A percentile compares a stretch with the other conserved stretches of the same genome.
phyloP scores from a whole-genome alignment of 2,329 filamentous ascomycete genomes.

The Paecilomyces formosus region DNA sequence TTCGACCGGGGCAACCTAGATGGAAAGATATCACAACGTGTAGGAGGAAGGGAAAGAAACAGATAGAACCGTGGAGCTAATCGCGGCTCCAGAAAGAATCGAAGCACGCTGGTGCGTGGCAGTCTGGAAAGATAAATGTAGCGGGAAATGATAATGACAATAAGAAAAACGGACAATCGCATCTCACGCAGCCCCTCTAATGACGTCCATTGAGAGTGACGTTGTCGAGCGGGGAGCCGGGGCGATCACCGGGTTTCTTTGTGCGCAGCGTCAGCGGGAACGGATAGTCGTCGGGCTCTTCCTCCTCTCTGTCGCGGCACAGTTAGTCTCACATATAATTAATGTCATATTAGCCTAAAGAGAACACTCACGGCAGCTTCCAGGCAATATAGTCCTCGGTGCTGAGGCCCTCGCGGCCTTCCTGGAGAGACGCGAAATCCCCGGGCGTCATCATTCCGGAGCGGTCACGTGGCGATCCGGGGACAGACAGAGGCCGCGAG shows the following conservation, averaged over 20 bases:
- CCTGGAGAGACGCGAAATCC: conserved; percentile 93
- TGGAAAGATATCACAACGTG: background rate
- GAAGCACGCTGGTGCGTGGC: background rate
- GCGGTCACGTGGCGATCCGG: conserved; percentile 82
- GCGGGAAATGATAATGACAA: background rate
- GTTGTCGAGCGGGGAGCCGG: conserved; percentile 29
- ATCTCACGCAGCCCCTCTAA: background rate
- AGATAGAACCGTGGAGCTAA: background rate
- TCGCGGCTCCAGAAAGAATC: background rate
- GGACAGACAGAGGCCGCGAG: conserved; percentile 85
- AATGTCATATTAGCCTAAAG: conserved; percentile 3
- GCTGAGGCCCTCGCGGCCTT: conserved; percentile 83
- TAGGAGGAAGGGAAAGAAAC: background rate
- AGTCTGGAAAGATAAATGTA: background rate
- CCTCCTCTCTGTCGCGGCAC: conserved; percentile 63
- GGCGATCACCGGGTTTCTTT: conserved; percentile 33
- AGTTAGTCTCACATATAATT: conserved; percentile 1
- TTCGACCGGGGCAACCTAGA: background rate
- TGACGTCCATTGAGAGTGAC: conserved; percentile 22
- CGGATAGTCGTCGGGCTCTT: conserved; percentile 74
- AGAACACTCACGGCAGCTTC: conserved; percentile 77
- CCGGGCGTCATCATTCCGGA: conserved; percentile 98
- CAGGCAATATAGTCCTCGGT: conserved; percentile 98
- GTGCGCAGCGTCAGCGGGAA: conserved; percentile 60
- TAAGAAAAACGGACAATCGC: background rate